Conservation (phyloP, 1,139 yeast species). For the Kodamaea suecica region DNA sequence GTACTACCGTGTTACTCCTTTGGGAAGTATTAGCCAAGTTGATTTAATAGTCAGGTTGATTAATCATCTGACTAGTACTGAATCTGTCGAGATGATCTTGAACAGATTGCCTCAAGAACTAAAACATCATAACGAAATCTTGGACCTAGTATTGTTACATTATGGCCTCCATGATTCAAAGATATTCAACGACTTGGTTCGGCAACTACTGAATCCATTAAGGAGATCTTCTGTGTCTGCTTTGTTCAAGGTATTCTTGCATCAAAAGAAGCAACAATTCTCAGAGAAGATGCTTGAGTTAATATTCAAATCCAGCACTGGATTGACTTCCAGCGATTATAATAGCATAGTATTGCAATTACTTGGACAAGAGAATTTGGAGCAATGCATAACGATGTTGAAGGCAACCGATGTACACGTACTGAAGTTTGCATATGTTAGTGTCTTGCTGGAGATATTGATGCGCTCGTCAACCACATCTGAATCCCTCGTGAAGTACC, state of each 20-base stretch:
- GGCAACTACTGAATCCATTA: conserved; percentile 27
- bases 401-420: conserved; percentile 18
- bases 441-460: conserved; percentile 18
- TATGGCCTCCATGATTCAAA: conserved; percentile 5
- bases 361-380: conserved; percentile 23
- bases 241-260: conserved; percentile 30
- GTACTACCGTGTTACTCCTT: background rate
- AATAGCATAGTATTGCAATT: conserved; percentile 26
- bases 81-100: conserved; percentile 4
- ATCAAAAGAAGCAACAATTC: conserved; percentile 25
- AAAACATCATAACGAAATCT: conserved; percentile 3
- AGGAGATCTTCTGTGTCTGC: conserved; percentile 33
- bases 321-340: conserved; percentile 27
- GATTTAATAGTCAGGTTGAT: conserved; percentile 2
- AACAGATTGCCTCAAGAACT: conserved; percentile 3
- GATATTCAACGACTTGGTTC: conserved; percentile 21
- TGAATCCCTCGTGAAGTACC: conserved; percentile 1
- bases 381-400: conserved; percentile 24
- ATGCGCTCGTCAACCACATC: conserved; percentile 1
- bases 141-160: conserved; percentile 11
- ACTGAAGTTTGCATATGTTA: conserved; percentile 26
- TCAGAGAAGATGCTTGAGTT: conserved; percentile 31
- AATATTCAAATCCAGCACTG: conserved; percentile 29
- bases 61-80: conserved; percentile 3
- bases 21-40: background rate